phyloP scores from a whole-genome alignment of 331 rosid genomes.

The Rhamnella rubrinervis region DNA sequence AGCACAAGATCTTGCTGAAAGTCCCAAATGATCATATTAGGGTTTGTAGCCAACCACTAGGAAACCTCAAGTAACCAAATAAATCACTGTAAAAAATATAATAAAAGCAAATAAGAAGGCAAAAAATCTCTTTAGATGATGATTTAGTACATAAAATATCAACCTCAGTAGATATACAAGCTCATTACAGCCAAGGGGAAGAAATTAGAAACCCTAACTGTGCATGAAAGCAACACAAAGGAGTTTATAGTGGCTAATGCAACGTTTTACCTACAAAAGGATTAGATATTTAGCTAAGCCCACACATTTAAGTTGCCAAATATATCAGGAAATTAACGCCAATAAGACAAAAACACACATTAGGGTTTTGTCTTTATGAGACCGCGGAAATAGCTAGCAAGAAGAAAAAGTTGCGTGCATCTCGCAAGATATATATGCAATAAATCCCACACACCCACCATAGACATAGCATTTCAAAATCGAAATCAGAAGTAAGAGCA shows the following conservation, averaged over 20 bases:
- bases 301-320: conserved; percentile 23
- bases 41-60: conserved; percentile 38
- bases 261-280: conserved; percentile 19
- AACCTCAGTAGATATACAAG: conserved; percentile 18
- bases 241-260: conserved; percentile 24
- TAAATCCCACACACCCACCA: conserved; percentile 29
- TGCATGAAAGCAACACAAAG: conserved; percentile 25
- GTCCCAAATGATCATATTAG: conserved; percentile 33
- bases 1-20: conserved; percentile 27
- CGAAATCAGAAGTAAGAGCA: conserved; percentile 26
- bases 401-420: conserved; percentile 18
- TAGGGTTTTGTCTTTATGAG: conserved; percentile 55
- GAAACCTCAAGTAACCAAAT: conserved; percentile 21
- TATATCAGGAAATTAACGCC: conserved; percentile 17
- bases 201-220: conserved; percentile 57
- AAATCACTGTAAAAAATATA: conserved; percentile 20
- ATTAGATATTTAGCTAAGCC: conserved; percentile 14
- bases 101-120: conserved; percentile 10
- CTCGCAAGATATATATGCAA: conserved; percentile 15
- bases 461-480: conserved; percentile 7
- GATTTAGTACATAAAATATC: conserved; percentile 65
- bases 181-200: background rate
- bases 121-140: conserved; percentile 15
- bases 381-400: background rate
- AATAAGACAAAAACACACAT: conserved; percentile 19